phyloP scores from a whole-genome alignment of 73 alveolate species.

The Tetrahymena thermophila region DNA sequence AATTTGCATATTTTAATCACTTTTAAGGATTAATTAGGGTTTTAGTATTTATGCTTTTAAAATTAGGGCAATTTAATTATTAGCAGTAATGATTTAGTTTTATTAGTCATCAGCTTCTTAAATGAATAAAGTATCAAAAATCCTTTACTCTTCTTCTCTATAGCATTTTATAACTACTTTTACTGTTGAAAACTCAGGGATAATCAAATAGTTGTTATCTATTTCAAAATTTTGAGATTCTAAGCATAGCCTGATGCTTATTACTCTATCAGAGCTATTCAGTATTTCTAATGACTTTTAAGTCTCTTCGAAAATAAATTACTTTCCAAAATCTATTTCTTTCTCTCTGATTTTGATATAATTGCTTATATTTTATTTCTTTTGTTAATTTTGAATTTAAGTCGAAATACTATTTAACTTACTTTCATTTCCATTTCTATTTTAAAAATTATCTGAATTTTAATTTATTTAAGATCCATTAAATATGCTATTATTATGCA shows the following conservation, averaged over 20 bases:
- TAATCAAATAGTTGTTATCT: neutral
- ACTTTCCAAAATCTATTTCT: neutral
- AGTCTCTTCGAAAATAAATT: neutral
- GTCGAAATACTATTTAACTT: too few relatives aligned
- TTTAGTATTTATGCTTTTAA: neutral
- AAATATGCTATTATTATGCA: neutral
- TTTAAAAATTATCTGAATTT: neutral
- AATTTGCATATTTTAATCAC: neutral
- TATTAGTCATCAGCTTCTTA: neutral
- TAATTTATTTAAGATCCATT: neutral
- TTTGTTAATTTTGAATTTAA: too few relatives aligned
- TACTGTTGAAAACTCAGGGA: neutral
- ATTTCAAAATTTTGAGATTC: neutral
- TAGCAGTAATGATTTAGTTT: neutral
- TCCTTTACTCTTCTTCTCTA: neutral
- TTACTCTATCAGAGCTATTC: neutral
- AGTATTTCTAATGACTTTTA: neutral
- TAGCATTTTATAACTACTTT: neutral
- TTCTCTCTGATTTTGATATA: neutral
- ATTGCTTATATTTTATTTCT: neutral
- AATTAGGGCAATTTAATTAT: neutral
- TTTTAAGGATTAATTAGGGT: neutral
- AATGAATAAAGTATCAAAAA: neutral
- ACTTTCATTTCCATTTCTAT: neutral
- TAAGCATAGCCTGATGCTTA: neutral